These are phyloP conservation scores for Podaxis sp. DNA, from an alignment of 768 basidiomycete species.

Conservation along the genomic window DNA sequence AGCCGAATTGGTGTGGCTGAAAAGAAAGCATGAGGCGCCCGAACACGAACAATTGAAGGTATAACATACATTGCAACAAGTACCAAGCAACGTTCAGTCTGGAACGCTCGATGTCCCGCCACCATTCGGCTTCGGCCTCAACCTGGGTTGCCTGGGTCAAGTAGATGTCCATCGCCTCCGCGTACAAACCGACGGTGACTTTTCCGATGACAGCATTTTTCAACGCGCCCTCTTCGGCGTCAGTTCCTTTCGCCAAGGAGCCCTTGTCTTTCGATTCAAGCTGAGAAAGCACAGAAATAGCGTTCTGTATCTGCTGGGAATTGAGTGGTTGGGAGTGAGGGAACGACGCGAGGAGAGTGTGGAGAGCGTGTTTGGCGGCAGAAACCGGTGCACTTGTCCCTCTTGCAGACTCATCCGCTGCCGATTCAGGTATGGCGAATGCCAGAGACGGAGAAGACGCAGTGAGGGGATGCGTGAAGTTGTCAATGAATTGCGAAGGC, in stretches of 20 bases:
- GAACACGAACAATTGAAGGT: neutral
- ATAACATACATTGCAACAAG: slow-evolving; percentile 72
- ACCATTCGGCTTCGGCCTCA: slow-evolving; percentile 83
- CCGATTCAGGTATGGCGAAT: slow-evolving; percentile 8
- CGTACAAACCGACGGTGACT: slow-evolving; percentile 57
- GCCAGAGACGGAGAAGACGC: slow-evolving; percentile 22
- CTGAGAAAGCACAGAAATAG: slow-evolving; percentile 24
- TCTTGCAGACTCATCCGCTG: neutral
- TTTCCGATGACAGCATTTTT: slow-evolving; percentile 45
- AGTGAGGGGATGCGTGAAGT: slow-evolving; percentile 33
- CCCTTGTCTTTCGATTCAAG: slow-evolving; percentile 20
- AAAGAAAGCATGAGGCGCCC: slow-evolving; percentile 12
- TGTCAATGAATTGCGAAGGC: slow-evolving; percentile 39
- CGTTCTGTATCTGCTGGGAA: slow-evolving; percentile 26
- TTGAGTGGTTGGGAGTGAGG: slow-evolving; percentile 23
- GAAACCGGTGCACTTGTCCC: neutral
- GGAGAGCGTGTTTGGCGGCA: slow-evolving; percentile 31
- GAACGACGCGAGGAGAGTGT: slow-evolving; percentile 36
- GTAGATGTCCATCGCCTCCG: slow-evolving; percentile 61
- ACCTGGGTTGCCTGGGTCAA: slow-evolving; percentile 65
- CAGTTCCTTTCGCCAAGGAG: slow-evolving; percentile 11
- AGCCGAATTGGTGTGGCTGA: slow-evolving; percentile 48
- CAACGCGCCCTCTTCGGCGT: slow-evolving; percentile 36
- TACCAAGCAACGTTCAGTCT: slow-evolving; percentile 54
- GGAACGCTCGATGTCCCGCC: slow-evolving; percentile 71